A percentile compares a stretch with the other conserved stretches of the same genome.
These are phyloP conservation scores for Corymbia citriodora DNA, from an alignment of 441 rosid genomes.

Conservation along the genomic window DNA sequence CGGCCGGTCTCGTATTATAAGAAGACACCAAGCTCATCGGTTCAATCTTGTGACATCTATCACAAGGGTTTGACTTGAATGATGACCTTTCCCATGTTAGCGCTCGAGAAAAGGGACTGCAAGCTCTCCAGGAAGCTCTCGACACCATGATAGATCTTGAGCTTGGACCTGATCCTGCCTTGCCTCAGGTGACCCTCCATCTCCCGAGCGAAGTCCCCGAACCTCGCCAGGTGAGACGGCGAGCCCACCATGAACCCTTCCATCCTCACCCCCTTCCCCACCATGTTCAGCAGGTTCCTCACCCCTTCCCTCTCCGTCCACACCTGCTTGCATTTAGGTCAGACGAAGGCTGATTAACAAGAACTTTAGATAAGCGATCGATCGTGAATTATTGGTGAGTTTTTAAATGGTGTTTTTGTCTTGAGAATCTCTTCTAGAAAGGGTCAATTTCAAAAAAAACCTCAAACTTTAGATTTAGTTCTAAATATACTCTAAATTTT, in stretches of 20 bases:
- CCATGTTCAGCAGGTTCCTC: constrained; percentile 31
- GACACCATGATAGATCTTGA: constrained; percentile 20
- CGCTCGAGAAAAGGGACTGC: constrained; percentile 29
- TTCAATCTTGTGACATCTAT: not conserved
- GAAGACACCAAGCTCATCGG: not conserved
- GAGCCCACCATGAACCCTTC: constrained; percentile 26
- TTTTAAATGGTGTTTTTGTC: not conserved
- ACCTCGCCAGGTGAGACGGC: constrained; percentile 11
- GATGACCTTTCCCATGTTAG: constrained; percentile 30
- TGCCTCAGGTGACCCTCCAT: constrained; percentile 19
- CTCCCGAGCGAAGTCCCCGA: constrained; percentile 19
- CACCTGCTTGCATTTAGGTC: constrained; percentile 11
- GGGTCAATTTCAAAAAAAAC: too few relatives aligned
- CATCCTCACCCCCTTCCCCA: constrained; percentile 38
- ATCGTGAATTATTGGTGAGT: not conserved
- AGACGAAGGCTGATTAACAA: not conserved
- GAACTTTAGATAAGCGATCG: not conserved
- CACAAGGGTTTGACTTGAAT: constrained; percentile 8
- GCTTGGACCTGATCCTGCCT: constrained; percentile 26
- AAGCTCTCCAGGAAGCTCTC: constrained; percentile 32
- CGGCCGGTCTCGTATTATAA: not conserved
- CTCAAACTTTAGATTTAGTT: too few relatives aligned
- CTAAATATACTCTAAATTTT: too few relatives aligned
- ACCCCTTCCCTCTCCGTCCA: constrained; percentile 41
- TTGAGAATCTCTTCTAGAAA: not conserved